Conservation (phyloP, 2,329 filamentous ascomycete genomes). For the Didymella pinodella region DNA sequence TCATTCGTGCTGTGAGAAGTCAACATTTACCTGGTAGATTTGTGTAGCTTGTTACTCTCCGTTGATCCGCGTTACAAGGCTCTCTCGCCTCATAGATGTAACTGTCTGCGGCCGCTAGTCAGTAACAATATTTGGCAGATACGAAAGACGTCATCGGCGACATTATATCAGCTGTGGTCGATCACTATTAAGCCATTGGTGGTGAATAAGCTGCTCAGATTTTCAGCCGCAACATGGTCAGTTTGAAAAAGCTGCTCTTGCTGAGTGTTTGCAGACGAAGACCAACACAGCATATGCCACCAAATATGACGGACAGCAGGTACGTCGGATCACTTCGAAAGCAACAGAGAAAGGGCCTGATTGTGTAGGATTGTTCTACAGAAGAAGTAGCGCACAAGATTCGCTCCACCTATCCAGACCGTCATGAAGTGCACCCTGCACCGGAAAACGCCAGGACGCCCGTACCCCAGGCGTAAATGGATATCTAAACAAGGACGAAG, state of each 20-base stretch:
- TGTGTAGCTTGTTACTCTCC: too few species aligned
- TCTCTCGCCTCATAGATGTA: not conserved
- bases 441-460: not conserved
- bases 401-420: not conserved
- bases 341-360: not conserved
- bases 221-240: not conserved
- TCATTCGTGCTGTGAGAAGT: too few species aligned
- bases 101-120: not conserved
- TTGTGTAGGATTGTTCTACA: not conserved
- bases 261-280: not conserved
- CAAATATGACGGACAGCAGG: not conserved
- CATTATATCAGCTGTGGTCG: conserved; percentile 29
- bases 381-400: not conserved
- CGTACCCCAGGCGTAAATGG: conserved; percentile 1
- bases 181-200: not conserved
- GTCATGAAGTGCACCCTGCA: not conserved
- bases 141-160: conserved; percentile 42
- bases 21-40: too few species aligned
- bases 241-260: not conserved
- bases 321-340: not conserved
- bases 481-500: not conserved
- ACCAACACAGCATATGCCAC: not conserved
- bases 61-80: too few species aligned
- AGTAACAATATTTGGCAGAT: not conserved
- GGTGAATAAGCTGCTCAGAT: not conserved